Evolutionary conservation across 2,329 filamentous ascomycete genomes (phyloP).

Genomic region (Cladosporium austrohemisphaericum): DNA sequence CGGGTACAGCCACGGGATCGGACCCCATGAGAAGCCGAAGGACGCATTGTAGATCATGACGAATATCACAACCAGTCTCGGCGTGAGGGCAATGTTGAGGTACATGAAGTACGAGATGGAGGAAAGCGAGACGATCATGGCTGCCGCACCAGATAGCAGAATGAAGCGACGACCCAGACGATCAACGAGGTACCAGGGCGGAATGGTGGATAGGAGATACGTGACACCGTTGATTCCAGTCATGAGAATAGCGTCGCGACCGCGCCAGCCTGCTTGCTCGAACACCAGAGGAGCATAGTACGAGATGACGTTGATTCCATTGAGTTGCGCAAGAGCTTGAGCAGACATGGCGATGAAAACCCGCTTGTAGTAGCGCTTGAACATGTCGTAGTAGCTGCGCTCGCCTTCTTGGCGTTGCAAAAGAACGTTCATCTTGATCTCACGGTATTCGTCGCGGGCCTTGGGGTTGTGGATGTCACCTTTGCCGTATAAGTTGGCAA

Average conservation of each 20-base stretch:
- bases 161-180: slow-evolving; percentile 85
- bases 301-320: slow-evolving; percentile 98
- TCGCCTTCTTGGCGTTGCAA: slow-evolving; percentile 93
- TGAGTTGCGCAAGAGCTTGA: slow-evolving; percentile 90
- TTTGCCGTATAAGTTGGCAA: slow-evolving; percentile 93
- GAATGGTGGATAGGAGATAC: slow-evolving; percentile 87
- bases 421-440: slow-evolving; percentile 98
- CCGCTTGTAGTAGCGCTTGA: slow-evolving; percentile 81
- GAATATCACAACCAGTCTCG: slow-evolving; percentile 81
- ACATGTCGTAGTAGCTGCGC: slow-evolving; percentile 89
- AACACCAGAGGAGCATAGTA: slow-evolving; percentile 98
- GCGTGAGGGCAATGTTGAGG: slow-evolving; percentile 74
- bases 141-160: slow-evolving; percentile 79
- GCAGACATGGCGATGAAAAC: slow-evolving; percentile 99
- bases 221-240: slow-evolving; percentile 92
- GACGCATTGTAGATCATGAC: slow-evolving; percentile 99
- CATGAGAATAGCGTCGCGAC: slow-evolving; percentile 89
- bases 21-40: slow-evolving; percentile 96
- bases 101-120: slow-evolving; percentile 93
- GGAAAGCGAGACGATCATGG: slow-evolving; percentile 85
- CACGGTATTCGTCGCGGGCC: slow-evolving; percentile 91
- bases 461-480: slow-evolving; percentile 92
- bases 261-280: slow-evolving; percentile 92
- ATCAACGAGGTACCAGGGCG: slow-evolving; percentile 96
- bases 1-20: slow-evolving; percentile 96